These are phyloP conservation scores for Pouteria glomerata DNA, from an alignment of 148 eudicot species.

Conservation along the genomic window DNA sequence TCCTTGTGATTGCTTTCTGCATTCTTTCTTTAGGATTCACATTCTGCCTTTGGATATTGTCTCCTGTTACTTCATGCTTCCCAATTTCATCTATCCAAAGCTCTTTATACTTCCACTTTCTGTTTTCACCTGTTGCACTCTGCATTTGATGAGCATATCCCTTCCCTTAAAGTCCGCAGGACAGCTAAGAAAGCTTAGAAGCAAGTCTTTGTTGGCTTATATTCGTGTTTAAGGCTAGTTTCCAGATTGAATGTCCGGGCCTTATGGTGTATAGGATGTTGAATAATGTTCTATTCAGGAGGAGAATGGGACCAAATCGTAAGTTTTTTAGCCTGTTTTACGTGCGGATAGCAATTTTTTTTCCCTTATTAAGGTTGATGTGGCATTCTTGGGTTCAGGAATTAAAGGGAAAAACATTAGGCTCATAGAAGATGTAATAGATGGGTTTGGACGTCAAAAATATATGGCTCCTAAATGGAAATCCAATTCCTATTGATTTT, in stretches of 20 bases:
- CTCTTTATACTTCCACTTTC: neutral
- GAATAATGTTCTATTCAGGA: neutral
- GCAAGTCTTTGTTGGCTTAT: neutral
- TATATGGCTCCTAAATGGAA: too few relatives aligned
- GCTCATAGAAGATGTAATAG: neutral
- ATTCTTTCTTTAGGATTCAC: too few relatives aligned
- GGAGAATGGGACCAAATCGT: neutral
- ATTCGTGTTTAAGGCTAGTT: neutral
- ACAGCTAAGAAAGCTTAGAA: neutral
- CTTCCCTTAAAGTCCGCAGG: neutral
- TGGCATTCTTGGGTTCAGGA: neutral
- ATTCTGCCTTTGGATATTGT: neutral
- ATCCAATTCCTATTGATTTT: too few relatives aligned
- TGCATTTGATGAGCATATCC: neutral
- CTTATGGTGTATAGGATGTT: neutral
- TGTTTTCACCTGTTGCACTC: neutral
- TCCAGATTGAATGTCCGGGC: neutral
- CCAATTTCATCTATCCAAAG: neutral
- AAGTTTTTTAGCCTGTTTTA: neutral
- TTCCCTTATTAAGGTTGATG: neutral
- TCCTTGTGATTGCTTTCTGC: too few relatives aligned
- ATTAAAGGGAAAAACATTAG: neutral
- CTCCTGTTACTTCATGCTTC: neutral
- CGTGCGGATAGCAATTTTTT: neutral
- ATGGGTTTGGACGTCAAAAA: too few relatives aligned